Percentiles rank a stretch among this genome's conserved stretches.
These are phyloP conservation scores for Aspergillus glaucus DNA, from an alignment of 2,329 filamentous ascomycete genomes.

Conservation along the genomic window DNA sequence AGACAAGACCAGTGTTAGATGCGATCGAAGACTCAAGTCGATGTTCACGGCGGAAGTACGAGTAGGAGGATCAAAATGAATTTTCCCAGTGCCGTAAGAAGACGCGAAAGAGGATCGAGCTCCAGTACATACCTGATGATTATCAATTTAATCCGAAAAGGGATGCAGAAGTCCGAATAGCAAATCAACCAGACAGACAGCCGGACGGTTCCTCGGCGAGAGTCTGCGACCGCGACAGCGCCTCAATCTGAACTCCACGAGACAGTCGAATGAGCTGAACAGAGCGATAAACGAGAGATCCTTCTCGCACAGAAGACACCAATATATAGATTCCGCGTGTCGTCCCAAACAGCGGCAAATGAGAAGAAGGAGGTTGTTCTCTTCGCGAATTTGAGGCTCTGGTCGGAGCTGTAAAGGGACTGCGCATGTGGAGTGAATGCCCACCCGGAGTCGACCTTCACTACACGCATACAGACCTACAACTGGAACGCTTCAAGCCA, in stretches of 20 bases:
- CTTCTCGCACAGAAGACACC: background rate
- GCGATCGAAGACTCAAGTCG: background rate
- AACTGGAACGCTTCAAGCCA: no score
- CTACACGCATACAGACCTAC: background rate
- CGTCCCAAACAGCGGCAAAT: slow-evolving; percentile 1
- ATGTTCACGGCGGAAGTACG: no score
- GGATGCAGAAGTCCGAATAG: background rate
- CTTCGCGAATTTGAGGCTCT: background rate
- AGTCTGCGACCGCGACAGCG: slow-evolving; percentile 13
- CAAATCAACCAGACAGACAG: slow-evolving; percentile 1
- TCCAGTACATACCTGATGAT: no score
- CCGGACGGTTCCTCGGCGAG: slow-evolving; percentile 10
- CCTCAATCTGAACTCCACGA: background rate
- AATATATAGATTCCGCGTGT: slow-evolving; percentile 5
- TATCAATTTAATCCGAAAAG: background rate
- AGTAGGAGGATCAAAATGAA: no score
- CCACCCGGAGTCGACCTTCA: slow-evolving; percentile 3
- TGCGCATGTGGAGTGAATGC: background rate
- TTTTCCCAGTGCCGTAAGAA: no score
- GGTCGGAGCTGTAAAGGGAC: background rate
- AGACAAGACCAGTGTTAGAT: background rate
- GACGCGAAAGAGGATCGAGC: no score
- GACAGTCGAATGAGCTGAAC: background rate
- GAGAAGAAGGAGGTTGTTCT: background rate
- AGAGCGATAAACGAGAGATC: background rate